These are phyloP conservation scores for Nemania diffusa DNA, from an alignment of 2,329 filamentous ascomycete genomes.

Conservation along the genomic window DNA sequence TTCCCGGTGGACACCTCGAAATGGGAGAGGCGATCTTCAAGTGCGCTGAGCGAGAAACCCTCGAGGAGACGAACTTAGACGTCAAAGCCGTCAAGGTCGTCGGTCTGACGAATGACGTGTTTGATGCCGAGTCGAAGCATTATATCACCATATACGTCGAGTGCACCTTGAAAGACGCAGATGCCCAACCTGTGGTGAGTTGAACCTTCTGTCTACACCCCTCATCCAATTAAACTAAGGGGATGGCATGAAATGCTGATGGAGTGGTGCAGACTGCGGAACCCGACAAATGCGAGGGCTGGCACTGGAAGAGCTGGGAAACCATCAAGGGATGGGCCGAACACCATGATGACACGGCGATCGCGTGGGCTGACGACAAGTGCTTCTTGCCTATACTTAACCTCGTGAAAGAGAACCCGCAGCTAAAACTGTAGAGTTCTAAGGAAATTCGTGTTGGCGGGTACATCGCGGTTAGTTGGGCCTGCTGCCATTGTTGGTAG, in stretches of 20 bases:
- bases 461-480: background rate
- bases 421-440: conserved; percentile 15
- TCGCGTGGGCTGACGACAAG: conserved; percentile 45
- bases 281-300: conserved; percentile 61
- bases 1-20: conserved; percentile 82
- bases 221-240: background rate
- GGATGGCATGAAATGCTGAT: conserved; percentile 1
- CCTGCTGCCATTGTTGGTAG: background rate
- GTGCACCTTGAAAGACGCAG: conserved; percentile 59
- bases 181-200: conserved; percentile 64
- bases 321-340: conserved; percentile 52
- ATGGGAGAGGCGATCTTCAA: conserved; percentile 69
- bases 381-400: conserved; percentile 54
- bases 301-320: conserved; percentile 61
- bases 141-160: conserved; percentile 79
- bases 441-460: background rate
- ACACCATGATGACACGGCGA: conserved; percentile 42
- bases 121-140: conserved; percentile 69
- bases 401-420: conserved; percentile 37
- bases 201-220: background rate
- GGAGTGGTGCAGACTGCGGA: conserved; percentile 54
- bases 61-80: conserved; percentile 75
- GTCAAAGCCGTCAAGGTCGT: conserved; percentile 64
- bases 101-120: conserved; percentile 74
- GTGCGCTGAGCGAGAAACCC: conserved; percentile 73